Evolutionary conservation across 139 green algal species (phyloP), one percentile per base, ranked within the genome.

Genomic region (Tetradesmus lagerheimii): DNA sequence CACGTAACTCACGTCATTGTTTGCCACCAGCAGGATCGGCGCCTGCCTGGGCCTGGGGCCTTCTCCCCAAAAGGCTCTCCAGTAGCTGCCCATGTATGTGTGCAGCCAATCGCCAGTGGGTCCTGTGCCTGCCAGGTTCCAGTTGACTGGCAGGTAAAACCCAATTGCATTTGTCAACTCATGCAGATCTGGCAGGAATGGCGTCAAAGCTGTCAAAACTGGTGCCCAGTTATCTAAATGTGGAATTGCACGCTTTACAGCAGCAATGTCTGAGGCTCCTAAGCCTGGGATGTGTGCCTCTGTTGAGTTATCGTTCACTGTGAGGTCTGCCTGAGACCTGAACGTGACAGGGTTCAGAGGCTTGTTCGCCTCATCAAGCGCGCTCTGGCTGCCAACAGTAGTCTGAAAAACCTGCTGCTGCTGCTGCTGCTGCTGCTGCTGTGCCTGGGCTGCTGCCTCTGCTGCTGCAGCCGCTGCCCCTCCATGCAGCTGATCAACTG

Each of bases 241-340:
- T 31, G 81, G 81, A 3, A 75, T 53, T 18, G 81, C 81, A 16
- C 34, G 31, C n/a, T 86, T 31, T 1, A 86, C 81, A 62, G 81
- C 81, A 45, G 34, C 39, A 37, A 86, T 12, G 39, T 86, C 50
- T 18, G 31, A 14, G 14, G 45, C 50, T 35, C 50, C 31, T 16
- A 86, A 41, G 25, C 81, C 81, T 34, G 81, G 81, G 50, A 86
- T 86, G 81, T 86, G 45, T 18, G 27, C 47, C 4, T 86, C 47
- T 34, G 81, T 86, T 27, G 35, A 62, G 47, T 9, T 20, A 50
- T 86, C 81, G 27, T 38, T 76, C n/a, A 41, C 27, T 43, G 47
- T 75, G 2, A 76, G 25, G 31, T 43, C n/a, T 16, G 31, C 25
- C 50, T 86, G 81, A 12, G 45, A 29, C 50, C 81, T 43, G 81